phyloP scores from a whole-genome alignment of 495 filamentous ascomycete genomes.

The Recurvomyces mirabilis region DNA sequence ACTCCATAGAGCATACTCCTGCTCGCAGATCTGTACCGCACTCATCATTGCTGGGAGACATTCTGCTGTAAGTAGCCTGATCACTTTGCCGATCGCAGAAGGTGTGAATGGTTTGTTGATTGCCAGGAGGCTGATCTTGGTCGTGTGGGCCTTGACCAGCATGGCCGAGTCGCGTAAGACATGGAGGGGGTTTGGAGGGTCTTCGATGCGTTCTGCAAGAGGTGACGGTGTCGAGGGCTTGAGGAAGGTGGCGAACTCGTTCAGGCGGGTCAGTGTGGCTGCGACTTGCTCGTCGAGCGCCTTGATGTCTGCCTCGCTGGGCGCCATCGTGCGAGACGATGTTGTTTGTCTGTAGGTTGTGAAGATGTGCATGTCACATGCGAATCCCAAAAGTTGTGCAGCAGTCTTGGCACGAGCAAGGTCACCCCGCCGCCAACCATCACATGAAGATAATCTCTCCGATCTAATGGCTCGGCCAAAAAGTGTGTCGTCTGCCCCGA shows the following conservation, averaged over 20 bases:
- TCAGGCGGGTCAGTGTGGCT: slow-evolving; percentile 25
- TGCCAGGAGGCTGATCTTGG: slow-evolving; percentile 73
- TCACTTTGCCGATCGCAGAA: slow-evolving; percentile 54
- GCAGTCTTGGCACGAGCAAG: not conserved
- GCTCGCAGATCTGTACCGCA: slow-evolving; percentile 49
- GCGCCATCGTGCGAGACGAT: not conserved
- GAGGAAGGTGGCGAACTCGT: slow-evolving; percentile 26
- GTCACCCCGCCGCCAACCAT: not conserved
- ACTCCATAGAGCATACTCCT: slow-evolving; percentile 5
- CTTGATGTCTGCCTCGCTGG: slow-evolving; percentile 7
- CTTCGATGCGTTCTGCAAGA: slow-evolving; percentile 11
- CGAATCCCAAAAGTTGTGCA: no score
- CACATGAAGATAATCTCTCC: not conserved
- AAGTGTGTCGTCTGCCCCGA: not conserved
- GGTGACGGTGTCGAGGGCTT: slow-evolving; percentile 24
- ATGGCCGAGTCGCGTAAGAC: slow-evolving; percentile 54
- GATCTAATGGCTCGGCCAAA: slow-evolving; percentile 11
- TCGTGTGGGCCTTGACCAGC: slow-evolving; percentile 67
- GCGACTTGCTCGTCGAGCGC: slow-evolving; percentile 25
- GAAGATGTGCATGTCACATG: slow-evolving; percentile 5
- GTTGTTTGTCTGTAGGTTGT: not conserved
- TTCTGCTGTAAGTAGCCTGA: slow-evolving; percentile 52
- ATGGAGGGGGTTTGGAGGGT: slow-evolving; percentile 42
- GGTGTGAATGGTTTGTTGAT: slow-evolving; percentile 77
- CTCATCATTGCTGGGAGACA: slow-evolving; percentile 62